Evolutionary conservation across 2,329 filamentous ascomycete genomes (phyloP).

Genomic region (Pyrenophora tritici-repentis): DNA sequence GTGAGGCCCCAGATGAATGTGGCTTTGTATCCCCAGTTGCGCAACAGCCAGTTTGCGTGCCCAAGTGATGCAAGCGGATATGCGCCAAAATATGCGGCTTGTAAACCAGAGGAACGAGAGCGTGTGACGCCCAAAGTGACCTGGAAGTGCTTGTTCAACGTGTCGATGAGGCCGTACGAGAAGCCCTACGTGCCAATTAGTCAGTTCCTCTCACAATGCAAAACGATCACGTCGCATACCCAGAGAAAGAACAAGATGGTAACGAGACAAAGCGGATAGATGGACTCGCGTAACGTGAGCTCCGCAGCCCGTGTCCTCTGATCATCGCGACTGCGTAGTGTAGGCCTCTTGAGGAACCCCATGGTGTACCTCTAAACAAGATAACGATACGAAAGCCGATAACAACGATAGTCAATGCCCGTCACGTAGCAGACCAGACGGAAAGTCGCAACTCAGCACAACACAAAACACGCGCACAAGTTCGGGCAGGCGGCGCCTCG

Average conservation of each 20-base stretch:
- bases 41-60: slow-evolving; percentile 55
- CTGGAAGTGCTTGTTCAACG: slow-evolving; percentile 57
- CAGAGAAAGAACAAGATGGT: slow-evolving; percentile 69
- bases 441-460: neutral
- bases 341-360: slow-evolving; percentile 39
- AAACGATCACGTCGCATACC: slow-evolving; percentile 42
- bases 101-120: slow-evolving; percentile 52
- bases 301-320: slow-evolving; percentile 61
- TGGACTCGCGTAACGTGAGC: slow-evolving; percentile 68
- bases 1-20: slow-evolving; percentile 59
- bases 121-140: slow-evolving; percentile 51
- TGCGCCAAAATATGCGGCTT: slow-evolving; percentile 57
- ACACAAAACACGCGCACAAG: too few species aligned
- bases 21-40: slow-evolving; percentile 56
- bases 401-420: neutral
- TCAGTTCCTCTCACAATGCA: neutral
- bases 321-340: slow-evolving; percentile 43
- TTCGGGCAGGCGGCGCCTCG: too few species aligned
- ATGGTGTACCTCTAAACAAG: slow-evolving; percentile 17
- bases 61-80: slow-evolving; percentile 56
- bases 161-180: slow-evolving; percentile 62
- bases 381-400: neutral
- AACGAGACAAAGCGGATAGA: slow-evolving; percentile 69
- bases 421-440: neutral
- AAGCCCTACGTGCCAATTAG: slow-evolving; percentile 49